These are phyloP conservation scores for Aspergillus biplanus DNA, from an alignment of 495 filamentous ascomycete genomes.

Conservation along the genomic window DNA sequence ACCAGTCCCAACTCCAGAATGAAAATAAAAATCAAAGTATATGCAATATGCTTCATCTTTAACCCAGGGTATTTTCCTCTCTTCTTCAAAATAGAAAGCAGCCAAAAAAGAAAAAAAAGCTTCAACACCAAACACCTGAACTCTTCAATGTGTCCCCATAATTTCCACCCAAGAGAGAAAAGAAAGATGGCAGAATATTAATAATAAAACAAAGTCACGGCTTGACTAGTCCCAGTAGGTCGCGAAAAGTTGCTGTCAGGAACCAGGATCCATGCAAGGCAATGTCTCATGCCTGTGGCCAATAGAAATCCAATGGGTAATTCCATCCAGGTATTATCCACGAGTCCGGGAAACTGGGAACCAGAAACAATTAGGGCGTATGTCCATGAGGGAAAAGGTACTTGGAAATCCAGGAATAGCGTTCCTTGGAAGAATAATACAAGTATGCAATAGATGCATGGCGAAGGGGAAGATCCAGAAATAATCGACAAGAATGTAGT, in stretches of 20 bases:
- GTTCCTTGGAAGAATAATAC: slow-evolving; percentile 24
- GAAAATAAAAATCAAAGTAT: slow-evolving; percentile 8
- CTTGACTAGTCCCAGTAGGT: slow-evolving; percentile 10
- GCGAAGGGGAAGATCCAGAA: slow-evolving; percentile 15
- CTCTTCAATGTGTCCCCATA: neutral
- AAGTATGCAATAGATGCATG: slow-evolving; percentile 22
- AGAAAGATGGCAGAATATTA: slow-evolving; percentile 12
- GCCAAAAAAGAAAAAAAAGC: slow-evolving; percentile 15
- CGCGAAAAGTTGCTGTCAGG: slow-evolving; percentile 7
- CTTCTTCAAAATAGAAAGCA: slow-evolving; percentile 21
- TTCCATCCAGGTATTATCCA: slow-evolving; percentile 17
- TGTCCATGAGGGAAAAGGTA: slow-evolving; percentile 21
- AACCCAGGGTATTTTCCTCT: slow-evolving; percentile 27
- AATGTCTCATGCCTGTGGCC: slow-evolving; percentile 11
- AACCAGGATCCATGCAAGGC: slow-evolving; percentile 19
- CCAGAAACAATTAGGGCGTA: slow-evolving; percentile 23
- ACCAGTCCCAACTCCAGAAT: slow-evolving; percentile 16
- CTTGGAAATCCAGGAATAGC: slow-evolving; percentile 9
- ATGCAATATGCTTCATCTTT: slow-evolving; percentile 21
- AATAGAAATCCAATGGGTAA: slow-evolving; percentile 9
- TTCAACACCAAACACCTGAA: slow-evolving; percentile 16
- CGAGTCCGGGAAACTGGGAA: slow-evolving; percentile 18
- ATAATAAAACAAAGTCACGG: slow-evolving; percentile 23
- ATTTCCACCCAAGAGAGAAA: slow-evolving; percentile 19
- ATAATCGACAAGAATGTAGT: slow-evolving; percentile 2